Evolutionary conservation across 768 basidiomycete genomes (phyloP).

Genomic region (Lactifluus volemus): DNA sequence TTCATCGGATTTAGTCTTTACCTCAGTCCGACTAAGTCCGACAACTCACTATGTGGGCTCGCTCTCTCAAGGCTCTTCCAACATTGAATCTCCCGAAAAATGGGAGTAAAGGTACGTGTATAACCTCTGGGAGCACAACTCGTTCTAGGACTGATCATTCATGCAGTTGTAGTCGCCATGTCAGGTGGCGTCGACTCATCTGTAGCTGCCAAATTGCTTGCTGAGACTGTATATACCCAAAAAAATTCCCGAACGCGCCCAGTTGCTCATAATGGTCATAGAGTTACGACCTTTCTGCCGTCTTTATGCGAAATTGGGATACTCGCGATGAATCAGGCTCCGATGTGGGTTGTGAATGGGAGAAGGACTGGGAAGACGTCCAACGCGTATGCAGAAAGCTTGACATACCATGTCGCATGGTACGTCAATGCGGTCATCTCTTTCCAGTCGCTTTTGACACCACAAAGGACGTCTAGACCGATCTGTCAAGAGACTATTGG

Average conservation of each 20-base stretch:
- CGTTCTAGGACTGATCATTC: background rate
- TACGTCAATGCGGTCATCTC: constrained; percentile 26
- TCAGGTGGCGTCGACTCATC: constrained; percentile 95
- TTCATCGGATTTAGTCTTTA: background rate
- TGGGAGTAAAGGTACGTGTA: constrained; percentile 25
- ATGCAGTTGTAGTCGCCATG: constrained; percentile 81
- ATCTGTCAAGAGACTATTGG: constrained; percentile 91
- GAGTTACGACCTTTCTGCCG: constrained; percentile 77
- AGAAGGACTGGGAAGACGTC: constrained; percentile 91
- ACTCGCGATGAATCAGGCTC: constrained; percentile 71
- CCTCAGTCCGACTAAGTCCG: constrained; percentile 9
- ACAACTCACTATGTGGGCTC: background rate
- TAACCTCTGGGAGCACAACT: background rate
- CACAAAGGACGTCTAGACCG: constrained; percentile 42
- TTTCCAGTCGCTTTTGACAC: background rate
- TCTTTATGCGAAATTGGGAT: constrained; percentile 98
- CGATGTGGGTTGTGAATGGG: constrained; percentile 89
- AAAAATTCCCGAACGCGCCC: background rate
- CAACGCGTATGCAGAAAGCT: constrained; percentile 65
- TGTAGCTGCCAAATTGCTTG: constrained; percentile 70
- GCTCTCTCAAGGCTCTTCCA: background rate
- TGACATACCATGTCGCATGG: constrained; percentile 69
- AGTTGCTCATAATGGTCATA: constrained; percentile 23
- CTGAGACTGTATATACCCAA: constrained; percentile 42
- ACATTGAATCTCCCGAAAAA: constrained; percentile 20